Base-by-base conservation (phyloP, 2,329 filamentous ascomycete species). In the Fonsecaea multimorphosa region DNA sequence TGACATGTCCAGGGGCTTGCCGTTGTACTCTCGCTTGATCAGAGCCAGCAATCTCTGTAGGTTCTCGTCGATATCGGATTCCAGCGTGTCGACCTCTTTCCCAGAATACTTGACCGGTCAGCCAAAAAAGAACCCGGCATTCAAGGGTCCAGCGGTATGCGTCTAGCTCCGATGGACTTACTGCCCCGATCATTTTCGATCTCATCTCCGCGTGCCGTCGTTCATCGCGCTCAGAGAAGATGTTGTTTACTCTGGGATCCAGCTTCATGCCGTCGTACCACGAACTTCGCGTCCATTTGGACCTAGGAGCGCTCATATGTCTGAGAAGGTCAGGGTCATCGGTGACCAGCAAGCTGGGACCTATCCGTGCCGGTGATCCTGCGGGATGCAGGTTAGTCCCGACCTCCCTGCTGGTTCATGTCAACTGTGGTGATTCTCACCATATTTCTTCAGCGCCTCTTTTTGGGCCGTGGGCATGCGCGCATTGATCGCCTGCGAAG, bases 311-410 rank as follows among this genome's bases (percentile, higher is more conserved):
- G 31, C 36, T 60, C 61, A 63, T 65, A 32, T 58, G 49, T 19
- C 57, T 14, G 24, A 55, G 24, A 8, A 67, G 14, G 6, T 38
- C 53, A 12, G 65, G 61, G 31, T 65, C 65, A 52, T 65, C 51
- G 11, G 67, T 69, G 19, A 66, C 34, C 27, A 67, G 2, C 44
- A 40, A 27, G 40, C 59, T 60, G 32, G 65, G 67, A 11, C 14
- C 60, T 19, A 67, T 61, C 19, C 64, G 53, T 27, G 58, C 58
- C 7, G 52, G 68, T 1, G 70, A 61, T 22, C 75, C 44, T 49
- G 19, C 9, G 24, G 19, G 9, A 12, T 24, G 22, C 16, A 7
- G 2, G 40, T 44, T 11, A 22, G n/a, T 22, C 40, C 14, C n/a
- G 40, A 19, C 16, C n/a, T 44, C 19, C 2, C 11, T 5, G 22